Evolutionary conservation across 2,329 filamentous ascomycete genomes (phyloP).

Genomic region (Trichoderma atrobrunneum): DNA sequence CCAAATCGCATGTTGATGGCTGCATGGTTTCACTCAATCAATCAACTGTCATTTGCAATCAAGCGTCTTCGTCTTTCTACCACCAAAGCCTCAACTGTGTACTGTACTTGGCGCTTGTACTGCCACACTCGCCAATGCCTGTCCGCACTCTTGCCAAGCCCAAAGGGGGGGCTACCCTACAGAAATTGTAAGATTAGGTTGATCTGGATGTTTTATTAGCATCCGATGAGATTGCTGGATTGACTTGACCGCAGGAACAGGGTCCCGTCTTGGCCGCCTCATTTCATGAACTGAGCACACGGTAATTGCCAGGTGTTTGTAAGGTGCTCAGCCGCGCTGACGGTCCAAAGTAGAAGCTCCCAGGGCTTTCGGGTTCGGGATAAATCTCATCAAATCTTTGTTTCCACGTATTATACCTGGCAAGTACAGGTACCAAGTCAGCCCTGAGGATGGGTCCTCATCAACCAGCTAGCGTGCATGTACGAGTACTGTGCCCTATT

Average conservation of each 20-base stretch:
- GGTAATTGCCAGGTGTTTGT: not conserved
- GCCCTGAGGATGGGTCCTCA: constrained; percentile 9
- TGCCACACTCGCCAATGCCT: not conserved
- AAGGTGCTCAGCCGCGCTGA: not conserved
- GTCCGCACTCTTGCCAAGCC: not conserved
- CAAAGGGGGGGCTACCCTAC: constrained; percentile 1
- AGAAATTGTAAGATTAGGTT: not conserved
- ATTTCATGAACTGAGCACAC: not conserved
- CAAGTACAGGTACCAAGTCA: constrained; percentile 15
- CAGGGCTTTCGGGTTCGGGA: not conserved
- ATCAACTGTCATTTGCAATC: not conserved
- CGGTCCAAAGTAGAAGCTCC: not conserved
- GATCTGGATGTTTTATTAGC: not conserved
- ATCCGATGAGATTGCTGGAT: not conserved
- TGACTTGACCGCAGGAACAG: not conserved
- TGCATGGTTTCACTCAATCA: not conserved
- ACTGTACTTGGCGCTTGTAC: not conserved
- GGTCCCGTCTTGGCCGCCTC: not conserved
- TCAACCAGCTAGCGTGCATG: not conserved
- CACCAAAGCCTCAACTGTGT: too few species aligned
- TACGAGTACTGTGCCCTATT: not conserved
- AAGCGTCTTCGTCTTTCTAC: too few species aligned
- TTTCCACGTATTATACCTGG: not conserved
- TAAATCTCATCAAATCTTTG: not conserved
- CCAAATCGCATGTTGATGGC: not conserved